A percentile compares a stretch with the other conserved stretches of the same genome.
Conservation (phyloP, 352 stramenopile species). For the Phytophthora litchii region DNA sequence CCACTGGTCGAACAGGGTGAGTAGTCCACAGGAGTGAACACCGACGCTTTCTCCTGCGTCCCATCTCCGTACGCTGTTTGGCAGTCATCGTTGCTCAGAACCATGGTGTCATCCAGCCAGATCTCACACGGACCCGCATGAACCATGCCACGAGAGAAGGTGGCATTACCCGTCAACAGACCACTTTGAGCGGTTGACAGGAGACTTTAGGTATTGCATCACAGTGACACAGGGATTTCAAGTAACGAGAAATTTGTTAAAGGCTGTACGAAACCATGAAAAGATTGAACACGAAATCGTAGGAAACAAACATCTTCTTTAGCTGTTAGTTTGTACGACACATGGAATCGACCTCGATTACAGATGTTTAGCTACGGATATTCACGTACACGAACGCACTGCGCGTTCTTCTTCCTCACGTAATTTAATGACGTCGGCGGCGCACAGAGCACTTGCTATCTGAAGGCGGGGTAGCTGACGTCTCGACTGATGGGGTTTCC, state of each 20-base stretch:
- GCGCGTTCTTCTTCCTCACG: not conserved
- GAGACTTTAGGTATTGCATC: conserved; percentile 7
- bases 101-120: conserved; percentile 44
- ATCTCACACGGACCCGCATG: conserved; percentile 46
- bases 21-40: conserved; percentile 45
- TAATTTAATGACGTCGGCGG: conserved; percentile 16
- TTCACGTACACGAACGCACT: conserved; percentile 1
- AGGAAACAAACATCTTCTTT: conserved; percentile 15
- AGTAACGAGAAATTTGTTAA: not conserved
- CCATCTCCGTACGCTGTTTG: conserved; percentile 38
- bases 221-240: conserved; percentile 2
- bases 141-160: conserved; percentile 35
- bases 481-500: conserved; percentile 13
- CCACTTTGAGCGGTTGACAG: not conserved
- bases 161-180: conserved; percentile 26
- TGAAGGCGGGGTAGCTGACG: conserved; percentile 19
- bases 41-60: conserved; percentile 16
- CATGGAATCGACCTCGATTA: conserved; percentile 20
- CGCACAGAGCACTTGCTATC: conserved; percentile 30
- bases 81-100: conserved; percentile 45
- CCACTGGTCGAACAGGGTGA: too few relatives aligned
- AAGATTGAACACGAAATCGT: not conserved
- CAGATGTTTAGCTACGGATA: conserved; percentile 2
- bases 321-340: conserved; percentile 18
- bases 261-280: not conserved